Percentiles rank a stretch among this genome's conserved stretches.
Conservation (phyloP, 2,329 filamentous ascomycete genomes). For the Colletotrichum incanum region DNA sequence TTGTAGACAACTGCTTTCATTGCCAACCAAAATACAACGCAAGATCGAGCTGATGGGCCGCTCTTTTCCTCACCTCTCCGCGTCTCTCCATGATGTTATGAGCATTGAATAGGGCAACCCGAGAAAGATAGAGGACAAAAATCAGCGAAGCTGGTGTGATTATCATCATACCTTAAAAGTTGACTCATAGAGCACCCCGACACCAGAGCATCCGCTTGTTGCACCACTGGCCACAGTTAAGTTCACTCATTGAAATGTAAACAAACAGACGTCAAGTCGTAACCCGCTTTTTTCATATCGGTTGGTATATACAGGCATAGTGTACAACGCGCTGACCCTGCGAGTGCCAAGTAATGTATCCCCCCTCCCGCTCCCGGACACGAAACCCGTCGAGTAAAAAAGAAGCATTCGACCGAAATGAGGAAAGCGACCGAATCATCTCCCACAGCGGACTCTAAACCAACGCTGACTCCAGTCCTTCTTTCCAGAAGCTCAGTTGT, state of each 20-base stretch:
- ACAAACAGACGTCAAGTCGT: background rate
- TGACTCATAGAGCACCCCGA: background rate
- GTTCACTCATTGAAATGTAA: background rate
- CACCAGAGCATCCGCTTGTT: background rate
- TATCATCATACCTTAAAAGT: background rate
- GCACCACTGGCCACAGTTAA: background rate
- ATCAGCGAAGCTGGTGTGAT: too few relatives aligned
- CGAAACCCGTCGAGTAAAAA: background rate
- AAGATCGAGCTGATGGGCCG: background rate
- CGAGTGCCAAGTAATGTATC: conserved; percentile 35
- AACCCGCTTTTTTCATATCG: conserved; percentile 22
- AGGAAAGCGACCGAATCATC: conserved; percentile 31
- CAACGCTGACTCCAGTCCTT: conserved; percentile 30
- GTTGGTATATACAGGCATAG: conserved; percentile 42
- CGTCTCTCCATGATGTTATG: background rate
- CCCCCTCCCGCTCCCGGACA: conserved; percentile 24
- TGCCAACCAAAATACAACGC: too few relatives aligned
- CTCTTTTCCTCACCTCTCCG: background rate
- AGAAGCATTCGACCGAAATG: conserved; percentile 18
- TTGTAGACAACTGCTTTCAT: background rate
- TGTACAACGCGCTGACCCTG: conserved; percentile 37
- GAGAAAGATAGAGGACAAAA: background rate
- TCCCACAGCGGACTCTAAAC: conserved; percentile 22
- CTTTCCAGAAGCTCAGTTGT: conserved; percentile 35
- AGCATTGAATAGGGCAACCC: background rate